Conservation (phyloP, 768 basidiomycete genomes). For the Tylopilus balloui region DNA sequence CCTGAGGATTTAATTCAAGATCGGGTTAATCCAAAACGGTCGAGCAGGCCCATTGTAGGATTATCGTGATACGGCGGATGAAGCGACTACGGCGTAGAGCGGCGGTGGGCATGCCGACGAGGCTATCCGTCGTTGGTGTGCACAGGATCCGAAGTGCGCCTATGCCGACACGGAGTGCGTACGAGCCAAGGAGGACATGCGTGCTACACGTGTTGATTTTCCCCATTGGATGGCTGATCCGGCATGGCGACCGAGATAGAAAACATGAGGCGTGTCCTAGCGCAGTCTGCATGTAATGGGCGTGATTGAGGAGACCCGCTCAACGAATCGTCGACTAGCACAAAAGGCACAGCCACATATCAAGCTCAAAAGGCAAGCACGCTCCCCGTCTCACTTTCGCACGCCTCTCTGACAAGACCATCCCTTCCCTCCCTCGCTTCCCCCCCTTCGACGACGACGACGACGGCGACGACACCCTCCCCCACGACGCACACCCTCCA, state of each 20-base stretch:
- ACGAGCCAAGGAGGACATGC: slow-evolving; percentile 18
- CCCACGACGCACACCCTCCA: background rate
- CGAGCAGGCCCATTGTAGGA: background rate
- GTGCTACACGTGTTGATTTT: slow-evolving; percentile 20
- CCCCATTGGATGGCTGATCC: slow-evolving; percentile 20
- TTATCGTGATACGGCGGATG: background rate
- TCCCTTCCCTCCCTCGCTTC: slow-evolving; percentile 15
- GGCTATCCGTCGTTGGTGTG: background rate
- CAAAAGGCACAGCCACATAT: slow-evolving; percentile 29
- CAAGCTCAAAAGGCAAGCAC: slow-evolving; percentile 30
- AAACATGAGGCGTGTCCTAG: slow-evolving; percentile 17
- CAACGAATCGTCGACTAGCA: background rate
- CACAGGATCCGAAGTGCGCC: slow-evolving; percentile 1
- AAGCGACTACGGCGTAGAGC: background rate
- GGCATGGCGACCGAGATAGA: slow-evolving; percentile 7
- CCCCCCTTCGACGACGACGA: background rate
- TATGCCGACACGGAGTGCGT: slow-evolving; percentile 6
- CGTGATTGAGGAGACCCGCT: slow-evolving; percentile 17
- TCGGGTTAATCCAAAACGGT: background rate
- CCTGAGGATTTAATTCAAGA: background rate
- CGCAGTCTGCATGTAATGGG: slow-evolving; percentile 11
- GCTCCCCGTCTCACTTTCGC: slow-evolving; percentile 24
- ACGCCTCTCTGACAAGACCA: slow-evolving; percentile 26
- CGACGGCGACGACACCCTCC: background rate
- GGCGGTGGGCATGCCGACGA: slow-evolving; percentile 5